Conservation (phyloP, 345 rosid genomes). For the Reutealis trisperma region DNA sequence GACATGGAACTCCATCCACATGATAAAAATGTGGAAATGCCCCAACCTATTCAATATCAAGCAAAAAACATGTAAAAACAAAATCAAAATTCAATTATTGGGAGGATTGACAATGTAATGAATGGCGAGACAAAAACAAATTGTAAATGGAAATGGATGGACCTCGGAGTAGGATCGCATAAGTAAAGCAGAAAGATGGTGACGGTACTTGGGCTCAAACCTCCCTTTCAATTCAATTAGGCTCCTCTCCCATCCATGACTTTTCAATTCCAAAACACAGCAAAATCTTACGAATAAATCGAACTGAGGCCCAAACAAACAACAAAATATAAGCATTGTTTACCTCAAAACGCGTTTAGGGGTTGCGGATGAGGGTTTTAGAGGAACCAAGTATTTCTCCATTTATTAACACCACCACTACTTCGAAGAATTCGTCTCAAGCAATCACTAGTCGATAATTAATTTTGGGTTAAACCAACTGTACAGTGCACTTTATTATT, state of each 20-base stretch:
- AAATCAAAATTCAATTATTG: neutral
- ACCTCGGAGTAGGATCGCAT: conserved; percentile 76
- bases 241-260: conserved; percentile 57
- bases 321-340: neutral
- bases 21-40: conserved; percentile 66
- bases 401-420: neutral
- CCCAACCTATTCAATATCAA: conserved; percentile 45
- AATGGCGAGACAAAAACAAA: neutral
- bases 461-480: neutral
- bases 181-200: conserved; percentile 46
- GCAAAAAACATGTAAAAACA: neutral
- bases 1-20: conserved; percentile 49
- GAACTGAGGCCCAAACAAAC: neutral
- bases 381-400: conserved; percentile 52
- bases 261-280: neutral
- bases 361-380: conserved; percentile 32
- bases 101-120: neutral
- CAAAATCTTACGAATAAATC: neutral
- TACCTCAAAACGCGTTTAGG: conserved; percentile 38
- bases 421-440: too few species aligned
- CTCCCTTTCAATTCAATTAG: conserved; percentile 63
- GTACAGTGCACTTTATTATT: too few species aligned
- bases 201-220: conserved; percentile 51
- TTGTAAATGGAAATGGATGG: neutral
- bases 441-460: neutral